Base-by-base conservation (phyloP, 352 stramenopile species). In the Phytophthora sansomeana region DNA sequence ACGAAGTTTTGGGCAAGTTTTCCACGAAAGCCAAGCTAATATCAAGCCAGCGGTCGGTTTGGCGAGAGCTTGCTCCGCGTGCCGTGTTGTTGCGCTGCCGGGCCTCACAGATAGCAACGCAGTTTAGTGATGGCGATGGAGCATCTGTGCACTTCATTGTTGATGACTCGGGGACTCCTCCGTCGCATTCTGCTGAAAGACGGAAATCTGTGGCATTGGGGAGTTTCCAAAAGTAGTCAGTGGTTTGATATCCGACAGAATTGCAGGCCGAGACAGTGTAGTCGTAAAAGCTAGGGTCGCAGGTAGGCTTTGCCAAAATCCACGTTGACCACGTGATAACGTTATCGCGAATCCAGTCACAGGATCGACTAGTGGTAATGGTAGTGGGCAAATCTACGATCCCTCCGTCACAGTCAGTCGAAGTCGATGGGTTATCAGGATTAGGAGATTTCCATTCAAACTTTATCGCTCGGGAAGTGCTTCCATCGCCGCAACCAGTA, bases 341-440 rank as follows among this genome's bases (percentile, higher is more conserved):
- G 28, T 51, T 52, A 13, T 75, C 63, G n/a, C 33, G 33, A 13
- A 83, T 56, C 72, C 75, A 83, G 2, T 63, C 60, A 28, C 72
- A 81, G 3, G 68, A 68, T 17, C 59, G 50, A 50, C 63, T 79
- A 6, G 75, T 75, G 21, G 43, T 16, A 13, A 80, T 54, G 19
- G 60, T 49, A 3, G 49, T 5, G 16, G 72, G 75, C 3, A 74
- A 55, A 5, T 19, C 29, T 2, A 28, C 41, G 14, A 78, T 35
- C 0, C 65, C 69, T 2, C 69, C 69, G 14, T 83, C 64, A 49
- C 75, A 83, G 35, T 67, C 38, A 46, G 74, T 72, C 4, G 75
- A 72, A 11, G 68, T n/a, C 5, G 50, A 62, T 6, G 41, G 9
- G 59, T 80, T 63, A 5, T 32, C 43, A 16, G 69, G 68, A 21